Conservation (phyloP, 2,329 filamentous ascomycete genomes). For the Scolecobasidium constrictum region DNA sequence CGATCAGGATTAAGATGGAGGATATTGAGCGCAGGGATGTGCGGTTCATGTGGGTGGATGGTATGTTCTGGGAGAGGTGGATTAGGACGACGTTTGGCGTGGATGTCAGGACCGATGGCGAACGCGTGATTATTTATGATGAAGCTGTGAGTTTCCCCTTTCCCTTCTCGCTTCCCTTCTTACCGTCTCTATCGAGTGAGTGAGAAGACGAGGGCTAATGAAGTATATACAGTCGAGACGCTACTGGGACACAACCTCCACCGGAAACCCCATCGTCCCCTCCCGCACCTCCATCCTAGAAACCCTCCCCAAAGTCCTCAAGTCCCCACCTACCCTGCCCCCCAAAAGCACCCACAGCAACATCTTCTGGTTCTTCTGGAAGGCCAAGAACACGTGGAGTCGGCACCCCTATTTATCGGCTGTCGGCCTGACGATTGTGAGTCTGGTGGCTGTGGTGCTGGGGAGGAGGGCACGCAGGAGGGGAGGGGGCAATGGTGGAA, state of each 20-base stretch:
- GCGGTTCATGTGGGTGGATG: slow-evolving; percentile 93
- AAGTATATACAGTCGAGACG: slow-evolving; percentile 56
- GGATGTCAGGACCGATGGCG: slow-evolving; percentile 69
- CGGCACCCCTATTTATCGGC: slow-evolving; percentile 31
- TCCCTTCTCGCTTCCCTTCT: neutral
- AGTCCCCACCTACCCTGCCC: slow-evolving; percentile 58
- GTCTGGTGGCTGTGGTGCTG: slow-evolving; percentile 1
- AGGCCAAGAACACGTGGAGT: slow-evolving; percentile 27
- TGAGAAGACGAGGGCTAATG: slow-evolving; percentile 15
- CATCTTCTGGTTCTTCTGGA: slow-evolving; percentile 57
- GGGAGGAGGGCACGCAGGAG: slow-evolving; percentile 6
- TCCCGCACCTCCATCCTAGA: slow-evolving; percentile 86
- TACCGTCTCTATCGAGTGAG: neutral
- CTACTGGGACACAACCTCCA: slow-evolving; percentile 90
- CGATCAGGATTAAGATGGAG: slow-evolving; percentile 83
- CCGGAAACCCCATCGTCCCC: slow-evolving; percentile 80
- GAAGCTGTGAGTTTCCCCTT: slow-evolving; percentile 65
- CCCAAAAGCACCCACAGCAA: slow-evolving; percentile 67
- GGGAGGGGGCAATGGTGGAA: neutral
- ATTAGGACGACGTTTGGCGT: slow-evolving; percentile 90
- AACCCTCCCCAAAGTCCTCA: slow-evolving; percentile 62
- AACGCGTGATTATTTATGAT: slow-evolving; percentile 92
- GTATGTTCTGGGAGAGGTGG: slow-evolving; percentile 96
- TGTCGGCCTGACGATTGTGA: neutral
- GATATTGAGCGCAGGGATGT: slow-evolving; percentile 80